phyloP scores from a whole-genome alignment of 192 early-diverging fungal genomes.

The Dimargaris verticillata region DNA sequence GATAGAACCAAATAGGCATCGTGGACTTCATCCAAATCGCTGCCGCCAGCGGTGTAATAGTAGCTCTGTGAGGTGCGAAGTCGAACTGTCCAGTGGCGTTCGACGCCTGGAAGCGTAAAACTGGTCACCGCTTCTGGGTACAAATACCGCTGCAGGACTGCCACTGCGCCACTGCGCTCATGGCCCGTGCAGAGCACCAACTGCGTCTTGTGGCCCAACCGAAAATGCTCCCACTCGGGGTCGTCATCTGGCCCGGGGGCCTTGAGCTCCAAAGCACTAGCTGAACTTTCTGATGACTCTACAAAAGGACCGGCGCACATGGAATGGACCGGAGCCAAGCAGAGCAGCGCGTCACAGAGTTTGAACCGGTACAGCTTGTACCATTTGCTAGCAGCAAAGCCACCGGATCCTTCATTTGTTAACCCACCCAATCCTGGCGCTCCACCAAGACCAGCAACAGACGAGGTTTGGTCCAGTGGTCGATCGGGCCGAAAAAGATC shows the following conservation, averaged over 20 bases:
- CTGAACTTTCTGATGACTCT: too few relatives aligned
- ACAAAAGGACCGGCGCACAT: not conserved
- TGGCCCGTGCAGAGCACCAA: constrained; percentile 41
- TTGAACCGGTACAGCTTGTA: constrained; percentile 7
- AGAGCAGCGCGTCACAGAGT: constrained; percentile 17
- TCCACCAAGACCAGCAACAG: not conserved
- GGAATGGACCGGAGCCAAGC: constrained; percentile 12
- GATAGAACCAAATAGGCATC: constrained; percentile 27
- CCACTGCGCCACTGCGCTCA: constrained; percentile 35
- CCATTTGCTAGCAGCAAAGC: not conserved
- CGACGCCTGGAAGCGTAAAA: constrained; percentile 29
- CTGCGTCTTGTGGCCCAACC: constrained; percentile 20
- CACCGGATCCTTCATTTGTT: not conserved
- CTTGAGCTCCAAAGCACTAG: too few relatives aligned
- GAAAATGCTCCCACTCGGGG: too few relatives aligned
- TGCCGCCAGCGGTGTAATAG: not conserved
- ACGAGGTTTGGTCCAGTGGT: not conserved
- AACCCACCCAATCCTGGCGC: not conserved
- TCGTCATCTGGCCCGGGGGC: too few relatives aligned
- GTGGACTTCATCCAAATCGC: constrained; percentile 17
- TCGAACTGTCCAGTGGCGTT: constrained; percentile 25
- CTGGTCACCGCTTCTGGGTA: constrained; percentile 39
- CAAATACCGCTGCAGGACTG: constrained; percentile 40
- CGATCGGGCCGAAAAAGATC: not conserved
- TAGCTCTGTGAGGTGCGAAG: constrained; percentile 10